Evolutionary conservation across 2,329 filamentous ascomycete species (phyloP), one percentile per base, ranked within the genome.

Genomic region (Cryoendolithus antarcticus): DNA sequence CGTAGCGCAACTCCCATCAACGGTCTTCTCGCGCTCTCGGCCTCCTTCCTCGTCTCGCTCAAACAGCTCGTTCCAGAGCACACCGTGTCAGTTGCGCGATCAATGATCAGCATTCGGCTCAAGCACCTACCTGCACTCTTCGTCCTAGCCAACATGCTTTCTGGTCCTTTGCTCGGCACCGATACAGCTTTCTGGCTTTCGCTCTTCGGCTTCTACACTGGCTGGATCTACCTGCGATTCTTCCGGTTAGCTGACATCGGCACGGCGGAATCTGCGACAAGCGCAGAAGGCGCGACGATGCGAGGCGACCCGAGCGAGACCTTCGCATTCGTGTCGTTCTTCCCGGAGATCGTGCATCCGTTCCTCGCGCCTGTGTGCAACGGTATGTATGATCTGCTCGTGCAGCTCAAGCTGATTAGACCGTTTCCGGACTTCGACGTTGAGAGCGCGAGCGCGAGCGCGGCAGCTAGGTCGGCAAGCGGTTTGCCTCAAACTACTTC

Each of bases 1-100:
- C 6, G 9, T 44, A 64, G 59, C 53, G 91, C 82, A 34, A 86
- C 82, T 34, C 80, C 83, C 47, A 84, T 96, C 56, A 84, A 83
- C 51, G 91, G 91, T 51, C 88, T 86, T 40, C 80, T 94, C 47
- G 79, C 88, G 10, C 70, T 95, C 42, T 89, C 95, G 62, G 86
- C 91, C 34, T 80, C 83, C 45, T 96, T 96, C 66, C 82, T 98
- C 45, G 85, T 96, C 53, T 85, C 89, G 39, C 94, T 96, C 65
- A 96, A 93, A 64, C 91, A 98, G 63, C 83, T 98, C 37, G 82
- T 96, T 28, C 91, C 91, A 13, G 88, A 94, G 45, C 91, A 98
- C 62, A 98, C 91, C 8, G 89, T 96, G 38, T 91, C 89, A 3
- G 76, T 98, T 42, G 89, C 94, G 66, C 82, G 82, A 48, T 86